These are phyloP conservation scores for Coix lacrymajobi DNA, from an alignment of 176 grass and related monocot species.

Conservation along the genomic window DNA sequence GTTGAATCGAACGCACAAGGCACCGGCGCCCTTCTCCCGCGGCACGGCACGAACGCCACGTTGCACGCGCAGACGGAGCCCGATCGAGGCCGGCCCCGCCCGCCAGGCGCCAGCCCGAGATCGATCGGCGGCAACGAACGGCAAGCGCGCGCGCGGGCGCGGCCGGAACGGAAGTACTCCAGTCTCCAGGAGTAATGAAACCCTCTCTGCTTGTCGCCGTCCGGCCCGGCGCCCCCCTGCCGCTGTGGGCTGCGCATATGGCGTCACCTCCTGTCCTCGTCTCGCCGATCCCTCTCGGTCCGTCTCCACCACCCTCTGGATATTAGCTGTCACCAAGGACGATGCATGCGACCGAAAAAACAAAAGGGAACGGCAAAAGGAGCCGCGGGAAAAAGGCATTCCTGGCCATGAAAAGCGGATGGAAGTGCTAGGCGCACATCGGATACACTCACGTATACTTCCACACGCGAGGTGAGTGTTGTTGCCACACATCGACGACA, in stretches of 20 bases:
- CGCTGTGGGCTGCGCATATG: conserved; percentile 6
- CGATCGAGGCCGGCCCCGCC: no score
- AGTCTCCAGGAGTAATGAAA: neutral
- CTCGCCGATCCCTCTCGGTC: neutral
- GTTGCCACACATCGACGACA: neutral
- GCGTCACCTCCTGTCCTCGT: conserved; percentile 11
- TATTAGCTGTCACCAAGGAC: conserved; percentile 49
- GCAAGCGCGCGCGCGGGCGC: neutral
- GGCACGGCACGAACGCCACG: neutral
- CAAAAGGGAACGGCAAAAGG: neutral
- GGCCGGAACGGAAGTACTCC: neutral
- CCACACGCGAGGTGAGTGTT: neutral
- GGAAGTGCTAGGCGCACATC: conserved; percentile 4
- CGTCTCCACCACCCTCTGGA: conserved; percentile 9
- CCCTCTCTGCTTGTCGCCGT: neutral
- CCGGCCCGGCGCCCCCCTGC: neutral
- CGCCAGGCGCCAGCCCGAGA: no score
- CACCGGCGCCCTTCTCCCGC: neutral
- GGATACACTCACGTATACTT: neutral
- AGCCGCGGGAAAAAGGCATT: neutral
- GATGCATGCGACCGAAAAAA: neutral
- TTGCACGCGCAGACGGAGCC: neutral
- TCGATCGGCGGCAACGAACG: no score
- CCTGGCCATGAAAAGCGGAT: neutral
- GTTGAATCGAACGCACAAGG: no score